Evolutionary conservation across 257 asterid species (phyloP).

Genomic region (Nemophila menziesii): DNA sequence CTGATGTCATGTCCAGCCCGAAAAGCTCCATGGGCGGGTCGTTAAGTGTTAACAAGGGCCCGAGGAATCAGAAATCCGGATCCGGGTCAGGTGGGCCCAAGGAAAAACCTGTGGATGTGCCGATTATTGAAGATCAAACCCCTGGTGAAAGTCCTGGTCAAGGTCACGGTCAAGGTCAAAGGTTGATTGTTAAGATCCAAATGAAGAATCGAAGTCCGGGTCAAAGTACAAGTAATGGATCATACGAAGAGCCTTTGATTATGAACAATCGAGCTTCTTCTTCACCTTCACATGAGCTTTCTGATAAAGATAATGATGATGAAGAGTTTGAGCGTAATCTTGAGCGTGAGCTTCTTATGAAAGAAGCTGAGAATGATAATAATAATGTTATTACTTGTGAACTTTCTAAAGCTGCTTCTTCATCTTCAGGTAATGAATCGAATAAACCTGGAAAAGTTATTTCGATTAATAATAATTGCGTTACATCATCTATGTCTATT

Average conservation of each 20-base stretch:
- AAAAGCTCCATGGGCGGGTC: conserved; percentile 45
- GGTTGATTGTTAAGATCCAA: conserved; percentile 71
- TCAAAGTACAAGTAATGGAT: conserved; percentile 41
- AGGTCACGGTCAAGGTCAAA: conserved; percentile 43
- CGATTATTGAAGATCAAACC: conserved; percentile 30
- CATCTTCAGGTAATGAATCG: conserved; percentile 25
- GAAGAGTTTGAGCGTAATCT: conserved; percentile 26
- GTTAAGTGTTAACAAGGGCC: conserved; percentile 32
- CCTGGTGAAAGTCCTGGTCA: no score
- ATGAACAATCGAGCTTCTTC: conserved; percentile 50
- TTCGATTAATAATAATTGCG: conserved; percentile 92
- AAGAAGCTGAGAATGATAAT: conserved; percentile 36
- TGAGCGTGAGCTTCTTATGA: conserved; percentile 35
- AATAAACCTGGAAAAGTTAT: conserved; percentile 38
- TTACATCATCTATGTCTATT: conserved; percentile 49
- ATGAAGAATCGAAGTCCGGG: conserved; percentile 56
- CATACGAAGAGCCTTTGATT: conserved; percentile 37
- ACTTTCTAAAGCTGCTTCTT: conserved; percentile 18
- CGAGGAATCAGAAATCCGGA: conserved; percentile 41
- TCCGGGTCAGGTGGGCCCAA: conserved; percentile 28
- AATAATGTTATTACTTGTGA: conserved; percentile 39
- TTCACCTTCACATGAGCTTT: conserved; percentile 28
- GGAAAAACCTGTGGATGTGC: conserved; percentile 43
- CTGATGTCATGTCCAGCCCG: conserved; percentile 56
- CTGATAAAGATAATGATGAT: conserved; percentile 38